A percentile compares a stretch with the other conserved stretches of the same genome.
phyloP scores from a whole-genome alignment of 1,139 yeast genomes.

The Hemisphaericaspora subhashii region DNA sequence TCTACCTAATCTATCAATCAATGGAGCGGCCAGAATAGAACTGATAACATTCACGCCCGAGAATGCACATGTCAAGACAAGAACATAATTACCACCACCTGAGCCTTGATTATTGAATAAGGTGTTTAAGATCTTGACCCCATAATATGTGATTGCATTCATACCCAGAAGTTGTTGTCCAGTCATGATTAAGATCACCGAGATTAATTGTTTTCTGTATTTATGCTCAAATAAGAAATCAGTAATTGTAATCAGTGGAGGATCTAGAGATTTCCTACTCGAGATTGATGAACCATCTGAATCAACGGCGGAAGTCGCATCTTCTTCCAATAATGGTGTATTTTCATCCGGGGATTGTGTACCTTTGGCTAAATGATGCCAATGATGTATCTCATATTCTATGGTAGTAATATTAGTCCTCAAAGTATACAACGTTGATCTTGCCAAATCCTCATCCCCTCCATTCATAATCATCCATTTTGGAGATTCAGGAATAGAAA shows the following conservation, averaged over 20 bases:
- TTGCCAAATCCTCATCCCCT: conserved; percentile 31
- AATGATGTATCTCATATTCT: conserved; percentile 36
- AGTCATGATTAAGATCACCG: conserved; percentile 35
- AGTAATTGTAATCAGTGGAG: conserved; percentile 23
- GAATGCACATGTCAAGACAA: conserved; percentile 31
- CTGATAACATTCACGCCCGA: conserved; percentile 32
- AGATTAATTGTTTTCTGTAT: conserved; percentile 29
- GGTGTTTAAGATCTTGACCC: conserved; percentile 22
- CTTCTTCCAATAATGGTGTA: conserved; percentile 1
- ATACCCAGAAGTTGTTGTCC: conserved; percentile 44
- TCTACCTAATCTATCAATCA: conserved; percentile 58
- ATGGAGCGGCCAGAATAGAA: conserved; percentile 32
- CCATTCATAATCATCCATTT: conserved; percentile 38
- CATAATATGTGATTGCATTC: conserved; percentile 43
- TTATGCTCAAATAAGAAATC: conserved; percentile 23
- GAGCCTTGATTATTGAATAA: conserved; percentile 27
- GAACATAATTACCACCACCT: conserved; percentile 26
- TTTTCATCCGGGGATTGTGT: conserved; percentile 5
- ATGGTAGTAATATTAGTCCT: conserved; percentile 33
- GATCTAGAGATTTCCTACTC: conserved; percentile 31
- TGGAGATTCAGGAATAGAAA: conserved; percentile 39
- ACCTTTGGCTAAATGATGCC: conserved; percentile 30
- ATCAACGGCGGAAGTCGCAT: not conserved
- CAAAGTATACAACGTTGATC: conserved; percentile 25
- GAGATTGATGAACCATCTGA: conserved; percentile 5